A percentile compares a stretch with the other conserved stretches of the same genome.
Conservation (phyloP, 73 alveolate genomes). For the Paramecium biaurelia region DNA sequence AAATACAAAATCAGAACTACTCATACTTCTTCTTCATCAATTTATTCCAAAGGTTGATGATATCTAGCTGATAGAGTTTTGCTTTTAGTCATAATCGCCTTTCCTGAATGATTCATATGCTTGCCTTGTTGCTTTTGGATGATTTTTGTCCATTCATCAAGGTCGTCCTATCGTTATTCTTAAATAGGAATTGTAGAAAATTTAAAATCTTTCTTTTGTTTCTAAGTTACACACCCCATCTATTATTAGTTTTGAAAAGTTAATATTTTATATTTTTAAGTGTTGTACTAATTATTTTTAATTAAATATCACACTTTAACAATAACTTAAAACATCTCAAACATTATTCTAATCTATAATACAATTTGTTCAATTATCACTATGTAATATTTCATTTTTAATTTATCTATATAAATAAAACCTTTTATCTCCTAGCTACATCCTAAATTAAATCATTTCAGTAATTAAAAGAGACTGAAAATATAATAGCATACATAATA, state of each 20-base stretch:
- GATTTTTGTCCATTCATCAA: neutral
- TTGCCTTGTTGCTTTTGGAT: neutral
- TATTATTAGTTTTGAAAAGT: neutral
- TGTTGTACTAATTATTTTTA: neutral
- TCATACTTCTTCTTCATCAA: neutral
- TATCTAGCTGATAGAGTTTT: neutral
- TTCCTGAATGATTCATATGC: neutral
- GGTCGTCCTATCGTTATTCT: neutral
- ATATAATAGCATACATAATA: neutral
- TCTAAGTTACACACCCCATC: neutral
- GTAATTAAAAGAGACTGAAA: neutral
- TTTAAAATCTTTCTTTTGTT: neutral
- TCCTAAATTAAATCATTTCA: neutral
- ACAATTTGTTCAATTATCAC: neutral
- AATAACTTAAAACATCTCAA: neutral
- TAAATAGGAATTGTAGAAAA: slow-evolving; percentile 1
- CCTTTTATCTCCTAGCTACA: neutral
- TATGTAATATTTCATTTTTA: neutral
- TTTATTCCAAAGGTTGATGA: neutral
- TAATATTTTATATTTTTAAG: neutral
- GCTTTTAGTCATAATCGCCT: neutral
- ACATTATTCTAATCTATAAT: neutral
- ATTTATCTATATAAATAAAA: neutral
- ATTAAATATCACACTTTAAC: neutral
- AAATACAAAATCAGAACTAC: neutral